Evolutionary conservation across 805 yeast species (phyloP).

Genomic region (Lipomyces japonicus): DNA sequence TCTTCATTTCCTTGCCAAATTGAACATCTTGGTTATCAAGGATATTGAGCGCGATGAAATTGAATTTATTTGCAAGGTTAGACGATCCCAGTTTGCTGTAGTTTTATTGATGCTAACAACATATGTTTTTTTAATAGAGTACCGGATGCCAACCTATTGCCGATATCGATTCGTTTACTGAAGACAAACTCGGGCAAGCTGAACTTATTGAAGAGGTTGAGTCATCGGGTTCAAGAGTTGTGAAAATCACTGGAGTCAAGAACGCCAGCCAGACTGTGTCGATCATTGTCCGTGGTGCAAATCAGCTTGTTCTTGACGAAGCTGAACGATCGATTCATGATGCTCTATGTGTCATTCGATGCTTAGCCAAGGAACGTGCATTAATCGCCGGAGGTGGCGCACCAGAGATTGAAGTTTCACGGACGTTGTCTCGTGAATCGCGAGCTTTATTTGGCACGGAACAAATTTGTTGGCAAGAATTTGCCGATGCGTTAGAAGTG

Average conservation of each 20-base stretch:
- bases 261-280: constrained; percentile 65
- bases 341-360: constrained; percentile 88
- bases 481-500: constrained; percentile 85
- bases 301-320: constrained; percentile 84
- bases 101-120: too few species aligned
- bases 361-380: constrained; percentile 82
- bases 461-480: constrained; percentile 86
- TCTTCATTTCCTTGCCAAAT: constrained; percentile 86
- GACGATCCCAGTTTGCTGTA: neutral
- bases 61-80: constrained; percentile 65
- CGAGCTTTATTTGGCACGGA: constrained; percentile 75
- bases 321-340: constrained; percentile 97
- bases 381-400: constrained; percentile 99
- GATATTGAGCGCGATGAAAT: constrained; percentile 96
- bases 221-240: constrained; percentile 83
- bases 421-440: constrained; percentile 67
- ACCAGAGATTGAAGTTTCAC: constrained; percentile 86
- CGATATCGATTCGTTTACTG: constrained; percentile 87
- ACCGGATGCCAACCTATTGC: constrained; percentile 95
- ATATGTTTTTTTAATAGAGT: constrained; percentile 55
- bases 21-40: constrained; percentile 89
- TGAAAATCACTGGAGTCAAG: constrained; percentile 79
- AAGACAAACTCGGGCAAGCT: constrained; percentile 87
- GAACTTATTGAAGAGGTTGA: constrained; percentile 90
- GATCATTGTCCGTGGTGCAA: constrained; percentile 92